Conservation (phyloP, 176 grass and related monocot genomes). For the Musa beccarii region DNA sequence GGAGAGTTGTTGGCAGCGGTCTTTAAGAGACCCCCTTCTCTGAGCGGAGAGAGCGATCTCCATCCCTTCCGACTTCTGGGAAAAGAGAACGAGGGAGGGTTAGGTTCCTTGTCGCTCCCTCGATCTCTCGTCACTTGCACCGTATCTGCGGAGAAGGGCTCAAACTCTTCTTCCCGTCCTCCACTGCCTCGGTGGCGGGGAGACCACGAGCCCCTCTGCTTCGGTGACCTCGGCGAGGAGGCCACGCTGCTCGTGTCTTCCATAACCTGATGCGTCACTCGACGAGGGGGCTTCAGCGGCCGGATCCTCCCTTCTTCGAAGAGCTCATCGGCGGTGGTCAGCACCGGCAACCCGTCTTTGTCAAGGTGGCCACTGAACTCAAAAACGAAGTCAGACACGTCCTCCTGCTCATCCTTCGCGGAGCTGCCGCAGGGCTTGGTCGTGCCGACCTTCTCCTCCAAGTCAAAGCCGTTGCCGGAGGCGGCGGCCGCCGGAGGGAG, state of each 20-base stretch:
- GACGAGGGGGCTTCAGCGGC: slow-evolving; percentile 17
- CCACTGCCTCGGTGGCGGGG: slow-evolving; percentile 2
- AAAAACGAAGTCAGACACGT: slow-evolving; percentile 9
- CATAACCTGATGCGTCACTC: not conserved
- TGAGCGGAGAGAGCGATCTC: slow-evolving; percentile 17
- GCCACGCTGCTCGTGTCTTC: slow-evolving; percentile 5
- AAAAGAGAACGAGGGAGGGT: not conserved
- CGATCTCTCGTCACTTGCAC: not conserved
- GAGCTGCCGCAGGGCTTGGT: no score
- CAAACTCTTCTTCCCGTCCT: not conserved
- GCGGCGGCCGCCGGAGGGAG: not conserved
- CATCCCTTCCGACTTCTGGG: slow-evolving; percentile 12
- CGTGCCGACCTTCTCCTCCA: slow-evolving; percentile 16
- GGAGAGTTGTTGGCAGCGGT: not conserved
- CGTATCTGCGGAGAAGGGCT: slow-evolving; percentile 10
- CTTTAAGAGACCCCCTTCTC: not conserved
- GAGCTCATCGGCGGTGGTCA: slow-evolving; percentile 18
- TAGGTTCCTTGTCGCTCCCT: not conserved
- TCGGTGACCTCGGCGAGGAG: slow-evolving; percentile 2
- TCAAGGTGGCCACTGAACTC: slow-evolving; percentile 13
- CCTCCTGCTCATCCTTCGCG: not conserved
- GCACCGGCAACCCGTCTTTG: not conserved
- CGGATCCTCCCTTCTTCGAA: slow-evolving; percentile 24
- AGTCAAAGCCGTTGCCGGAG: slow-evolving; percentile 5
- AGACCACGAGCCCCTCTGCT: not conserved